Evolutionary conservation across 805 yeast genomes (phyloP).

Genomic region (Candida dajiaensis): DNA sequence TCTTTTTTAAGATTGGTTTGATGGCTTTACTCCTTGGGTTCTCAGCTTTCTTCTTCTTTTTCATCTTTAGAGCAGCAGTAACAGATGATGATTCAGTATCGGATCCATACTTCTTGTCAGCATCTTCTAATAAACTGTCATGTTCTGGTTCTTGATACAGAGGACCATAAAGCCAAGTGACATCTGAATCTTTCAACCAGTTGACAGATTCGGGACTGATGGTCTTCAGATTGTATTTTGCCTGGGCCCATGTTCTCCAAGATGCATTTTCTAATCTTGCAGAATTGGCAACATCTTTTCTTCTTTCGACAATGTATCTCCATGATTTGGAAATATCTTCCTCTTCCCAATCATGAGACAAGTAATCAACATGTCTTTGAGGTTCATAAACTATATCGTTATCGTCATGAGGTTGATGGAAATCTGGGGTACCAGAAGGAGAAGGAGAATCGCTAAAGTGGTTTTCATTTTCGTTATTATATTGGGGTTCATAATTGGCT

Average conservation of each 20-base stretch:
- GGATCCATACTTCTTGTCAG: slow-evolving; percentile 32
- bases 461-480: slow-evolving; percentile 13
- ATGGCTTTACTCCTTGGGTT: slow-evolving; percentile 30
- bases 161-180: slow-evolving; percentile 98
- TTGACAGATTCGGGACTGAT: slow-evolving; percentile 88
- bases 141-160: slow-evolving; percentile 20
- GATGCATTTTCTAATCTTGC: slow-evolving; percentile 84
- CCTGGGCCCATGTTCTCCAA: slow-evolving; percentile 98
- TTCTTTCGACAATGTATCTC: slow-evolving; percentile 81
- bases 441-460: slow-evolving; percentile 26
- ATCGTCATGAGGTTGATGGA: slow-evolving; percentile 60
- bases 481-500: slow-evolving; percentile 1
- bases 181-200: slow-evolving; percentile 97
- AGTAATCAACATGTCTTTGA: slow-evolving; percentile 85
- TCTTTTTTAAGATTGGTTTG: slow-evolving; percentile 84
- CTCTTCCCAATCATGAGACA: slow-evolving; percentile 95
- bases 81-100: slow-evolving; percentile 30
- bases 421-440: slow-evolving; percentile 25
- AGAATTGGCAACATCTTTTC: slow-evolving; percentile 79
- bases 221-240: slow-evolving; percentile 69
- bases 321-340: slow-evolving; percentile 89
- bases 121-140: slow-evolving; percentile 9
- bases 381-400: slow-evolving; percentile 76
- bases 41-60: slow-evolving; percentile 11
- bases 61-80: slow-evolving; percentile 16